A percentile compares a stretch with the other conserved stretches of the same genome.
Conservation (phyloP, 2,329 filamentous ascomycete genomes). For the Pseudogymnoascus sp. region DNA sequence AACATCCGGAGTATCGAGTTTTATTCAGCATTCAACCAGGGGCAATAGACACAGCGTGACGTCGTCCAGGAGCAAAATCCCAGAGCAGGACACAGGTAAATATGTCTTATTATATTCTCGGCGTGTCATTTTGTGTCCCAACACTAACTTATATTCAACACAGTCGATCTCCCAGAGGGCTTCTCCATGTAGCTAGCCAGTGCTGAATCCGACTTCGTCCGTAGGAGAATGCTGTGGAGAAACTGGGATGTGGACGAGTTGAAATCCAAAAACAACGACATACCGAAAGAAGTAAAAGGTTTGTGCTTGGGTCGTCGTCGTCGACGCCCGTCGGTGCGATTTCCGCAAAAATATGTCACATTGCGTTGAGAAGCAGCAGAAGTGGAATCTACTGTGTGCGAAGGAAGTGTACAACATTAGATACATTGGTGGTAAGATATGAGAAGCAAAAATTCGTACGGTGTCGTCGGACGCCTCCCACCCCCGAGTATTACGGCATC, state of each 20-base stretch:
- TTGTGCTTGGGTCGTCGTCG: not conserved
- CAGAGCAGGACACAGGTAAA: not conserved
- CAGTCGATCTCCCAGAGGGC: not conserved
- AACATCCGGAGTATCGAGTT: constrained; percentile 11
- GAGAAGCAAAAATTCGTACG: not conserved
- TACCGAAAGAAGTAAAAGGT: not conserved
- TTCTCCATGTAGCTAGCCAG: constrained; percentile 31
- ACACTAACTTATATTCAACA: not conserved
- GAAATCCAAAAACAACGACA: constrained; percentile 10
- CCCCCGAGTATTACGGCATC: not conserved
- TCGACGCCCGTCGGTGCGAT: not conserved
- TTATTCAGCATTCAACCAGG: constrained; percentile 12
- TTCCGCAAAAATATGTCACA: not conserved
- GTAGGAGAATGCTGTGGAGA: constrained; percentile 30
- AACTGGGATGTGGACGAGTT: constrained; percentile 37
- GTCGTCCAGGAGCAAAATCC: constrained; percentile 6
- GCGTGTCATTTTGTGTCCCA: not conserved
- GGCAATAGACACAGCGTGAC: constrained; percentile 11
- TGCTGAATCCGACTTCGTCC: constrained; percentile 31
- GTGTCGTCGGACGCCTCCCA: not conserved
- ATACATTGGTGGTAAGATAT: not conserved
- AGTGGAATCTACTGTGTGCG: not conserved
- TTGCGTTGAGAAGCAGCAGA: not conserved
- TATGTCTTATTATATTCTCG: not conserved
- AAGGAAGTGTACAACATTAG: not conserved